Conservation (phyloP, 2,329 filamentous ascomycete genomes). For the Hymenoscyphus occultus region DNA sequence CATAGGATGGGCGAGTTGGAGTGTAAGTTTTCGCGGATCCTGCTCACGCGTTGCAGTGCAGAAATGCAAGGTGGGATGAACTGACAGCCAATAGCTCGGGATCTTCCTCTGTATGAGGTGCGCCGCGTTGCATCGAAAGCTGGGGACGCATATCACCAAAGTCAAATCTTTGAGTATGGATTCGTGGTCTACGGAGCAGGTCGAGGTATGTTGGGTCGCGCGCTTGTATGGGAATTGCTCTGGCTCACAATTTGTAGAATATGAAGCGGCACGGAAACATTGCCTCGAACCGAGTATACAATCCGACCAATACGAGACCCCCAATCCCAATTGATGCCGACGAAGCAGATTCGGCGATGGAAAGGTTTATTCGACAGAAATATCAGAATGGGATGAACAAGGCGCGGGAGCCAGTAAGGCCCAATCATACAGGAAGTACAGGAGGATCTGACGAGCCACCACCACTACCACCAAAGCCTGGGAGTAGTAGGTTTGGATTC, state of each 20-base stretch:
- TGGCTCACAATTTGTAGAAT: constrained; percentile 53
- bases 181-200: constrained; percentile 92
- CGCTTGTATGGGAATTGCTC: not conserved
- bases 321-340: constrained; percentile 87
- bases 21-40: constrained; percentile 31
- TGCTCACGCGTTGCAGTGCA: not conserved
- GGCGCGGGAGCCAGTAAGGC: constrained; percentile 43
- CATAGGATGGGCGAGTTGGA: constrained; percentile 39
- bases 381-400: constrained; percentile 66
- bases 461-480: constrained; percentile 59
- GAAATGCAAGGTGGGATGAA: constrained; percentile 10
- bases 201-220: constrained; percentile 66
- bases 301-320: constrained; percentile 77
- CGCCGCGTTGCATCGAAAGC: constrained; percentile 89
- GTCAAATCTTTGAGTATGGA: constrained; percentile 99
- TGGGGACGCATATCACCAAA: constrained; percentile 97
- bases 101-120: constrained; percentile 98
- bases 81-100: constrained; percentile 63
- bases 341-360: constrained; percentile 91
- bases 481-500: constrained; percentile 55
- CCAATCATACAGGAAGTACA: constrained; percentile 39
- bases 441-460: constrained; percentile 53
- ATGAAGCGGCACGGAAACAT: constrained; percentile 92
- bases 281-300: constrained; percentile 83
- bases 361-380: constrained; percentile 91